Base-by-base conservation (phyloP, 495 filamentous ascomycete species). In the Penicillium egyptiacum region DNA sequence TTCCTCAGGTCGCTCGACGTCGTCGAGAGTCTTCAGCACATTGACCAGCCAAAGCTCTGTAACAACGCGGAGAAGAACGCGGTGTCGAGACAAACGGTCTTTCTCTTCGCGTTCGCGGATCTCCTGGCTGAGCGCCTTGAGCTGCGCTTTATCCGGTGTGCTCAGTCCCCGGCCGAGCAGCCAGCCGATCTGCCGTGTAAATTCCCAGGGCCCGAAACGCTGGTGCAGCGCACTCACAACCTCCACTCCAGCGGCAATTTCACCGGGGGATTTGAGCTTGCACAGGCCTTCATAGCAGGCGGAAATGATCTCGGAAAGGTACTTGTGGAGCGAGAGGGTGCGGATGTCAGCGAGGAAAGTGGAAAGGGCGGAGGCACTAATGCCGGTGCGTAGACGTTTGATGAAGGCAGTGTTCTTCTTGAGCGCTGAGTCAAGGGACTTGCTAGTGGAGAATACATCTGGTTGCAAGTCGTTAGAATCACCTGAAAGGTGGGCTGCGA, bases 381-480 rank as follows among this genome's bases (percentile, higher is more conserved):
- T 87, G 40, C 91, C 89, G 26, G 94, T 96, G 35, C 94, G 90
- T 33, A 98, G 80, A 51, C 95, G 88, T 73, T 96, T 97, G 70
- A 99, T 99, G 72, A 98, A 97, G 56, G 93, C 92, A 12, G 94
- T 99, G 66, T 99, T 99, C 75, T 98, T 99, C 79, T 96, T 98
- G 64, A 99, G 81, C 30, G 92, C 93, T 17, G 95, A 96, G 71
- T 99, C 95, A 59, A 99, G 87, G 25, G 91, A 89, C 55, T 83
- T 80, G 70, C 80, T 83, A 57, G 92, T 85, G 33, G 85, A 80
- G 69, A 96, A 95, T 31, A 95, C 73, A 77, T 89, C 93, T 96
- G 63, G 1, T 28, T 42, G 30, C 40, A 25, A 22, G 25, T 12
- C 4, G 25, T 56, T 56, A 56, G 45, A 5, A 47, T 26, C 42